Conservation (phyloP, 352 stramenopile genomes). For the Phytophthora citrophthora region DNA sequence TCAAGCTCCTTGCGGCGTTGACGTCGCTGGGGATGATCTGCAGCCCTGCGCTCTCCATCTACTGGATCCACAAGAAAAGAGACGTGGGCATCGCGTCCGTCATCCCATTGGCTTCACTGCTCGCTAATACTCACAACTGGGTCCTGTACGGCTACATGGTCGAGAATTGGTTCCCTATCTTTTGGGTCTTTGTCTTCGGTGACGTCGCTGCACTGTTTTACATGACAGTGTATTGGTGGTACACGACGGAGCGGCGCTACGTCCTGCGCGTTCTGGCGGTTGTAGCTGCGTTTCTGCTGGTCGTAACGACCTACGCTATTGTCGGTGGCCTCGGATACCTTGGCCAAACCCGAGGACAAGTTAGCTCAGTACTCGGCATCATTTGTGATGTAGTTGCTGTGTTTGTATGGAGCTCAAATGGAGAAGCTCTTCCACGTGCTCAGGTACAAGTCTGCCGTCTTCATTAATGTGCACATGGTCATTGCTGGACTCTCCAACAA, state of each 20-base stretch:
- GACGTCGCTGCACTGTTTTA: slow-evolving; percentile 37
- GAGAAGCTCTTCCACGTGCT: slow-evolving; percentile 51
- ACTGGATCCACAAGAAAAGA: slow-evolving; percentile 38
- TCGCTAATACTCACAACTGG: slow-evolving; percentile 43
- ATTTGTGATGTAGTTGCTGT: slow-evolving; percentile 39
- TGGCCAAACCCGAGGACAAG: slow-evolving; percentile 25
- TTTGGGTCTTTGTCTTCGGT: slow-evolving; percentile 39
- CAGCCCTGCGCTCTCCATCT: slow-evolving; percentile 40
- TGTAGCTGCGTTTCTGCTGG: slow-evolving; percentile 20
- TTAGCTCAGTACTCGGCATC: slow-evolving; percentile 33
- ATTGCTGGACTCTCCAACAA: slow-evolving; percentile 43
- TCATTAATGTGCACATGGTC: slow-evolving; percentile 55
- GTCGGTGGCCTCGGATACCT: slow-evolving; percentile 33
- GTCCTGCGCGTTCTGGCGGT: slow-evolving; percentile 30
- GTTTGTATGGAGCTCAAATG: slow-evolving; percentile 46
- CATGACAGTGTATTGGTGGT: slow-evolving; percentile 53
- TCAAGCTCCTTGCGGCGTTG: slow-evolving; percentile 34
- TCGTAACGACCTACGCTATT: slow-evolving; percentile 40
- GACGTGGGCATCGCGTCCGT: slow-evolving; percentile 40
- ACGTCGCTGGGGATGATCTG: slow-evolving; percentile 43
- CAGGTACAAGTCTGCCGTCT: slow-evolving; percentile 35
- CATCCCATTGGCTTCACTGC: slow-evolving; percentile 41
- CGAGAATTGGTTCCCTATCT: slow-evolving; percentile 51
- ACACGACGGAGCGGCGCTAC: slow-evolving; percentile 31
- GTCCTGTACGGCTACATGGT: slow-evolving; percentile 50